Evolutionary conservation across 2,329 filamentous ascomycete genomes (phyloP), one percentile per base, ranked within the genome.

Genomic region (Colletotrichum phormii): DNA sequence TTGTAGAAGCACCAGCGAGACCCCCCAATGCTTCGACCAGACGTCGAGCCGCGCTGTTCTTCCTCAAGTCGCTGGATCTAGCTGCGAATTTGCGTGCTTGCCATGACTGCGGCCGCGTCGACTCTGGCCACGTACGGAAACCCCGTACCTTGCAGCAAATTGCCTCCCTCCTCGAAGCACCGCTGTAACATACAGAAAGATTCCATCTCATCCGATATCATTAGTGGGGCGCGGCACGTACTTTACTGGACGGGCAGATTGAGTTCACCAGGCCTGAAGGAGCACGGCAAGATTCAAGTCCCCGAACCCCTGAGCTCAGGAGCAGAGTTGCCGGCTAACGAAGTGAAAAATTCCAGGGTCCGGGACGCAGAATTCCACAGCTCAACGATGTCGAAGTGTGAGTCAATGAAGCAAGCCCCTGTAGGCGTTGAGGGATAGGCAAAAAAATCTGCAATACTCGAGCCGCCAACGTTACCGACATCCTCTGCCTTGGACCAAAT

Each of bases 141-240:
- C 42, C 60, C 15, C 42, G 65, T 67, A 62, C 58, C 65, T 67
- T 67, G 65, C 65, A 61, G 65, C 15, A 37, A 13, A 53, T 35
- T n/a, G 13, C 5, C 24, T 49, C 15, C n/a, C 35, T 60, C 11
- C 58, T 49, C 18, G 26, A 26, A 46, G 31, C 37, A 65, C 26
- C 53, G 37, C 5, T 42, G 37, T 15, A 26, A 33, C 11, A 51
- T 11, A n/a, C 55, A n/a, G 31, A 22, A 58, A 31, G 15, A 35
- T 53, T 49, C 29, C 33, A 57, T 60, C 46, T 61, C 55, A 35
- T 67, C 64, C 64, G 57, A 67, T 53, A 61, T 53, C 64, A 61
- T 13, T 35, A 18, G 26, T n/a, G 26, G 26, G 24, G 33, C 49
- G 24, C 22, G 51, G 63, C 51, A 65, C 29, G 63, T 46, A 22